phyloP scores from a whole-genome alignment of 441 rosid species.

The Adansonia gregorii region DNA sequence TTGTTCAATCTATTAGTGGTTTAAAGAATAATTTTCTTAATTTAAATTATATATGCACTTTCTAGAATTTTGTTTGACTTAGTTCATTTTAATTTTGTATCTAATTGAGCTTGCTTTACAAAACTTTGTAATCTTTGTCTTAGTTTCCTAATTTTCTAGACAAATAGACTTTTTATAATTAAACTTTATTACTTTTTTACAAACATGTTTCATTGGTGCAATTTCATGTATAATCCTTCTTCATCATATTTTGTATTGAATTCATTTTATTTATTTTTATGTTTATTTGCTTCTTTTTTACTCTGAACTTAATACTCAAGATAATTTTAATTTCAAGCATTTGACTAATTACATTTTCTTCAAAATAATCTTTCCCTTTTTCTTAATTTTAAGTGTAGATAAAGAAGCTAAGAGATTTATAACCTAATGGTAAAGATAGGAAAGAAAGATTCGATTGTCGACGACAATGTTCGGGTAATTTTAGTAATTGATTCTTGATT shows the following conservation, averaged over 20 bases:
- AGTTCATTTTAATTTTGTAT: not conserved
- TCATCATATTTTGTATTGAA: too few relatives aligned
- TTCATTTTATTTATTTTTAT: too few relatives aligned
- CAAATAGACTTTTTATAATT: not conserved
- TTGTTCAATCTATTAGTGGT: too few relatives aligned
- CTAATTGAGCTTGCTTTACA: not conserved
- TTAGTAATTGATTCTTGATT: not conserved
- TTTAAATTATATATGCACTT: not conserved
- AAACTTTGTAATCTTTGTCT: too few relatives aligned
- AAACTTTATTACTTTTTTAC: not conserved
- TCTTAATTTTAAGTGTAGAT: not conserved
- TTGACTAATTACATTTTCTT: too few relatives aligned
- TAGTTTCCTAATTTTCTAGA: too few relatives aligned
- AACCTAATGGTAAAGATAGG: not conserved
- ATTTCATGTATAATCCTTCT: too few relatives aligned
- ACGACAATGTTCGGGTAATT: not conserved
- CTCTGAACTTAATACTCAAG: too few relatives aligned
- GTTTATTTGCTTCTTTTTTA: too few relatives aligned
- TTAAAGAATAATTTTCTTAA: not conserved
- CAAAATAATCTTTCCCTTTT: too few relatives aligned
- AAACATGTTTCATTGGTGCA: too few relatives aligned
- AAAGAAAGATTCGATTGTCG: not conserved
- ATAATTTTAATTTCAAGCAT: not conserved
- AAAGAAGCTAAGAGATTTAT: not conserved
- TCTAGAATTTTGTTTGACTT: not conserved